These are phyloP conservation scores for Proliferodiscus dingleyae DNA, from an alignment of 2,329 filamentous ascomycete species.

Conservation along the genomic window DNA sequence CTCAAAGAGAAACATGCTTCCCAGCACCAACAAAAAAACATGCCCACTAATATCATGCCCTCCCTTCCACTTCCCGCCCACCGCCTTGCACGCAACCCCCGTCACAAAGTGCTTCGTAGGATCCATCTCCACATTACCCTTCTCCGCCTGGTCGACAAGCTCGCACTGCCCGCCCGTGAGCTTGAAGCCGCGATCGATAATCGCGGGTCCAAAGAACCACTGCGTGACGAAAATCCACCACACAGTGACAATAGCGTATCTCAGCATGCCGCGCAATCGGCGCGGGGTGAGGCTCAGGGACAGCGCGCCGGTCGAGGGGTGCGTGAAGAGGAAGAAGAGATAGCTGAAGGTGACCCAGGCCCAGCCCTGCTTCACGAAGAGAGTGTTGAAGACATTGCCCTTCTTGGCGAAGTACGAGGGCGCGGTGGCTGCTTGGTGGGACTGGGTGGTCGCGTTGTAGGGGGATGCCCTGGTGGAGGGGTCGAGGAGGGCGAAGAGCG, in stretches of 20 bases:
- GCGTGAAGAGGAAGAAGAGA: slow-evolving; percentile 61
- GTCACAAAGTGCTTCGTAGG: slow-evolving; percentile 55
- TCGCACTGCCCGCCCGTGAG: slow-evolving; percentile 84
- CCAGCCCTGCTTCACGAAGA: slow-evolving; percentile 96
- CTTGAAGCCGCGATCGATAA: slow-evolving; percentile 88
- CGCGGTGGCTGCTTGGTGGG: slow-evolving; percentile 55
- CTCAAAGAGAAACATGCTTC: slow-evolving; percentile 74
- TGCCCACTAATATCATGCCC: slow-evolving; percentile 96
- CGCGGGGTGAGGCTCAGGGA: slow-evolving; percentile 37
- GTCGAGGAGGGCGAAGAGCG: slow-evolving; percentile 73
- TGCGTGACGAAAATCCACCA: slow-evolving; percentile 88
- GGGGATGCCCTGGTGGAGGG: slow-evolving; percentile 61
- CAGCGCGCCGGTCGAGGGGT: slow-evolving; percentile 52
- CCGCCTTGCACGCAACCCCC: slow-evolving; percentile 73
- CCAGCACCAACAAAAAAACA: slow-evolving; percentile 85
- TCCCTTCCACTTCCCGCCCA: slow-evolving; percentile 82
- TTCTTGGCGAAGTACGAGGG: slow-evolving; percentile 93
- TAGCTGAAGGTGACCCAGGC: slow-evolving; percentile 81
- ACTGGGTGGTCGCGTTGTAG: slow-evolving; percentile 59
- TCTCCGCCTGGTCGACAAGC: slow-evolving; percentile 44
- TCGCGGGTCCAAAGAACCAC: slow-evolving; percentile 89
- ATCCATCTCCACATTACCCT: slow-evolving; percentile 42
- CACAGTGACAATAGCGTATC: slow-evolving; percentile 68
- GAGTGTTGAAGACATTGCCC: slow-evolving; percentile 82
- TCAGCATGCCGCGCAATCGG: slow-evolving; percentile 53